Conservation (phyloP, 2,329 filamentous ascomycete species). For the Ophiostoma perfectum region DNA sequence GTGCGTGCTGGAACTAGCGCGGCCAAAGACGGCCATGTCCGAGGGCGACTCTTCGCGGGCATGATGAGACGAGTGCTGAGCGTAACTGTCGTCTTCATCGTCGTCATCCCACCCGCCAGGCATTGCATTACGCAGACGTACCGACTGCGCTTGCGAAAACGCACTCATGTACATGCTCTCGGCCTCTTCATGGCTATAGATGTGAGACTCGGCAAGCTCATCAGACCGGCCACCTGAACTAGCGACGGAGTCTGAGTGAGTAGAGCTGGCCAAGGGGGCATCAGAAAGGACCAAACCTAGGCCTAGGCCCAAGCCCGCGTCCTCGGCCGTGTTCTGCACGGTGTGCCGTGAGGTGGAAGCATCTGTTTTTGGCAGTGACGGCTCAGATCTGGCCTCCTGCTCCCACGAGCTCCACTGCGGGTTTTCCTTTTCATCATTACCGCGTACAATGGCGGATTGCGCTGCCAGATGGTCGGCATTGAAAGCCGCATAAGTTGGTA, state of each 20-base stretch:
- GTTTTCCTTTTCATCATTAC: too few species aligned
- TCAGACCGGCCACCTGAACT: constrained; percentile 33
- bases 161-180: constrained; percentile 85
- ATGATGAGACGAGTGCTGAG: neutral
- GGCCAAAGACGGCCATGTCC: constrained; percentile 7
- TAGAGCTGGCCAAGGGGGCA: constrained; percentile 20
- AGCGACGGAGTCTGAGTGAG: constrained; percentile 28
- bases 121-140: constrained; percentile 37
- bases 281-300: constrained; percentile 2
- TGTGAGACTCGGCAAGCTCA: constrained; percentile 58
- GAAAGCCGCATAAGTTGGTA: neutral
- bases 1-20: neutral
- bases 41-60: constrained; percentile 3
- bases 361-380: constrained; percentile 29
- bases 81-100: constrained; percentile 12
- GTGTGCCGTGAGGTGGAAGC: neutral
- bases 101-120: constrained; percentile 46
- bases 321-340: neutral
- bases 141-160: constrained; percentile 46
- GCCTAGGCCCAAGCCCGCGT: neutral
- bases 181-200: constrained; percentile 74
- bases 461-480: neutral
- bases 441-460: neutral
- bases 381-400: constrained; percentile 37
- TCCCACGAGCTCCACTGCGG: neutral